Conservation (phyloP, 208 protist species). For the Trichomonas vaginalis region DNA sequence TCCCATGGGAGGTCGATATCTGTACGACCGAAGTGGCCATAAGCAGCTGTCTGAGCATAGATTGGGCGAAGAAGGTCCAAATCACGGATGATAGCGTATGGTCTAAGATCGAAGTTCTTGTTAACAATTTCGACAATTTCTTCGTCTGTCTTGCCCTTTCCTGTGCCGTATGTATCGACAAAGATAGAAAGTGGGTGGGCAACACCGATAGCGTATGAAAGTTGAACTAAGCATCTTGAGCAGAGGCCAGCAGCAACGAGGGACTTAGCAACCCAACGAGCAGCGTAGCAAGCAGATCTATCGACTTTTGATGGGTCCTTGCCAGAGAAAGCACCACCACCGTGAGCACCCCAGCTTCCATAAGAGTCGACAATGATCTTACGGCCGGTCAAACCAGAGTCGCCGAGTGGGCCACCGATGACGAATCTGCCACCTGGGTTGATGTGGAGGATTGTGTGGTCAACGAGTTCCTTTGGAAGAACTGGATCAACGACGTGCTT, state of each 20-base stretch:
- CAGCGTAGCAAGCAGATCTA: slow-evolving; percentile 91
- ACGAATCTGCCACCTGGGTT: slow-evolving; percentile 97
- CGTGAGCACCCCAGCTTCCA: slow-evolving; percentile 97
- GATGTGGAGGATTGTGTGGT: slow-evolving; percentile 83
- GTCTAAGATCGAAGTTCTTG: slow-evolving; percentile 92
- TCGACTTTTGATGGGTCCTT: slow-evolving; percentile 99
- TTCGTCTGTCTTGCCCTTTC: slow-evolving; percentile 42
- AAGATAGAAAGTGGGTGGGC: slow-evolving; percentile 63
- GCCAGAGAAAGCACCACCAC: slow-evolving; percentile 98
- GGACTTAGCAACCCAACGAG: slow-evolving; percentile 97
- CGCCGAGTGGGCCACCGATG: slow-evolving; percentile 94
- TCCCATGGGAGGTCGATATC: slow-evolving; percentile 93
- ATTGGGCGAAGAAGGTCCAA: slow-evolving; percentile 80
- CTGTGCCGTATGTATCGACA: slow-evolving; percentile 93
- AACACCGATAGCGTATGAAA: slow-evolving; percentile 98
- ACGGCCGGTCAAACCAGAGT: slow-evolving; percentile 95
- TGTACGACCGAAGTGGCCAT: slow-evolving; percentile 93
- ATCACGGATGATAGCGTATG: slow-evolving; percentile 82
- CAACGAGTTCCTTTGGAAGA: slow-evolving; percentile 71
- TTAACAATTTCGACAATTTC: slow-evolving; percentile 67
- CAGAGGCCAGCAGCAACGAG: slow-evolving; percentile 75
- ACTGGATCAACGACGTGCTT: slow-evolving; percentile 77
- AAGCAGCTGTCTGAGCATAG: slow-evolving; percentile 81
- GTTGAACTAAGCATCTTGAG: slow-evolving; percentile 79
- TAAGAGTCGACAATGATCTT: slow-evolving; percentile 99